Percentiles rank a stretch among this genome's conserved stretches.
phyloP scores from a whole-genome alignment of 2,329 filamentous ascomycete species.

The Lasiodiplodia citricola region DNA sequence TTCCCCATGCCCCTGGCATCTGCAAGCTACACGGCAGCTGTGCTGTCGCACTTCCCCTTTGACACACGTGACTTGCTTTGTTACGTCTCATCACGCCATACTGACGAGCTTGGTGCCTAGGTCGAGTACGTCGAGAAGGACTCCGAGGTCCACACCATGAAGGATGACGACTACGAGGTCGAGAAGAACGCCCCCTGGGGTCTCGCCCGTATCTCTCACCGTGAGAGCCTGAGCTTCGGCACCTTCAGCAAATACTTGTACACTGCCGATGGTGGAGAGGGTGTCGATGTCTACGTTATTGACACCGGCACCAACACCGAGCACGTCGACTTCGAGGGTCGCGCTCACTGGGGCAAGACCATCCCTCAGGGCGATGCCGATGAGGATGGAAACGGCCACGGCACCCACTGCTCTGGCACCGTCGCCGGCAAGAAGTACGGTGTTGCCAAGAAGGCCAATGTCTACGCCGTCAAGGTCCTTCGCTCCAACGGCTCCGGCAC shows the following conservation, averaged over 20 bases:
- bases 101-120: constrained; percentile 54
- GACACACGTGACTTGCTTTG: constrained; percentile 12
- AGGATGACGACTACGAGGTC: constrained; percentile 56
- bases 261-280: constrained; percentile 86
- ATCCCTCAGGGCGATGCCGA: constrained; percentile 85
- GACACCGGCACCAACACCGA: constrained; percentile 94
- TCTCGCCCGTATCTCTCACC: constrained; percentile 96
- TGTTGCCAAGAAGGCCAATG: constrained; percentile 97
- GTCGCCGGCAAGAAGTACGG: constrained; percentile 98
- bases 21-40: constrained; percentile 30
- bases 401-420: constrained; percentile 98
- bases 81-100: constrained; percentile 24
- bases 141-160: constrained; percentile 85
- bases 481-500: constrained; percentile 95
- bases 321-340: constrained; percentile 96
- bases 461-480: constrained; percentile 98
- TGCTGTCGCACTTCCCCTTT: background rate
- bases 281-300: constrained; percentile 98
- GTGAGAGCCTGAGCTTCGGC: constrained; percentile 82
- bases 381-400: constrained; percentile 95
- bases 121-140: constrained; percentile 97
- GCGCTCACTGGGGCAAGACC: constrained; percentile 96
- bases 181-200: constrained; percentile 99
- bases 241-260: constrained; percentile 99
- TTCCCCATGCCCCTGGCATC: background rate